Evolutionary conservation across 225 moss, liverwort and hornwort species (phyloP), one percentile per base, ranked within the genome.

Genomic region (Polytrichum commune): DNA sequence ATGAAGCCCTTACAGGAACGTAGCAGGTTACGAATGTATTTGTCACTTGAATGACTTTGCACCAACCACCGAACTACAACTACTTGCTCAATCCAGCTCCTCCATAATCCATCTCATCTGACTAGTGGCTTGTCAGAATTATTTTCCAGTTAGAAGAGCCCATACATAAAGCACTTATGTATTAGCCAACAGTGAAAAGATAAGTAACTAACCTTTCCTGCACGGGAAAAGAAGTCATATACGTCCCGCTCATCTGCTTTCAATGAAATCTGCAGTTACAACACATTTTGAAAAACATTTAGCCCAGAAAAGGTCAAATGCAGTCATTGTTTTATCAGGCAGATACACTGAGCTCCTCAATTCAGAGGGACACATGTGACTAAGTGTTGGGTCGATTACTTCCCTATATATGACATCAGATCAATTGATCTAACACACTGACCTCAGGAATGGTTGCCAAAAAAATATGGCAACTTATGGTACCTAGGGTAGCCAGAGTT

Each of bases 201-300:
- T 58, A 7, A 9, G 29, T 19, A 62, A 57, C 81, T 75, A 72
- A 89, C 98, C 98, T 98, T 98, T 75, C 98, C 98, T 79, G 95
- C 98, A 69, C 91, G 90, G 67, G 93, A 93, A 77, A 98, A 98
- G 67, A 98, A 98, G 74, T 98, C 98, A 69, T 98, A 98, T 5
- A 98, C 98, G 77, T 98, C 98, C 55, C 98, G 86, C 84, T 98
- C 98, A 74, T 98, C 98, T 29, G 98, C 98, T 78, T 98, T 98
- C 80, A 98, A 82, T 46, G 90, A 95, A 23, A 98, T 98, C 98
- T 98, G 89, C 89, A 85, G n/a, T 24, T 8, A 58, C 46, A 46
- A 46, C 46, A 46, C 46, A 46, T 46, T 46, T 46, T 13, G 13
- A 16, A 46, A 38, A 46, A 13, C 13, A 46, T 13, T 46, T 46